Evolutionary conservation across 1,284 basidiomycete species (phyloP).

Genomic region (Rhodotorula glutinis): DNA sequence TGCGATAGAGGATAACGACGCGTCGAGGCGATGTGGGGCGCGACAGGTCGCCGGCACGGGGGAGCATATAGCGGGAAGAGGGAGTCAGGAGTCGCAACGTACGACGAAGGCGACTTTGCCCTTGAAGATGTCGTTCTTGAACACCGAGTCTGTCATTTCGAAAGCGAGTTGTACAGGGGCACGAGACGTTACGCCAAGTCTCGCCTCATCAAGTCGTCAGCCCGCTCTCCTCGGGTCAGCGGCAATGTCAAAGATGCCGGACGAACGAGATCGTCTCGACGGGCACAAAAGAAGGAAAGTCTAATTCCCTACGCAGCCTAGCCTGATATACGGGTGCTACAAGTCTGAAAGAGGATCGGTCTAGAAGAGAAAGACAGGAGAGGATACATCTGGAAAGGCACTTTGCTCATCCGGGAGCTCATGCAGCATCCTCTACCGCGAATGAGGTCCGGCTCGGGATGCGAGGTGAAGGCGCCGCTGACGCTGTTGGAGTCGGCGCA

Average conservation of each 20-base stretch:
- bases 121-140: conserved; percentile 76
- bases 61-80: conserved; percentile 52
- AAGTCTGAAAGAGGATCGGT: too few relatives aligned
- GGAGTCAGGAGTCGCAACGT: conserved; percentile 60
- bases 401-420: too few relatives aligned
- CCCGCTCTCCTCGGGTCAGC: too few relatives aligned
- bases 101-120: conserved; percentile 86
- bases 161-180: neutral
- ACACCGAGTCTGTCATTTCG: conserved; percentile 51
- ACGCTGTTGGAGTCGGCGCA: conserved; percentile 11
- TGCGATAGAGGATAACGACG: too few relatives aligned
- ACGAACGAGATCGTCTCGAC: too few relatives aligned
- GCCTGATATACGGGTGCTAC: too few relatives aligned
- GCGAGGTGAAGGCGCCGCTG: conserved; percentile 1
- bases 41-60: conserved; percentile 46
- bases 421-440: too few relatives aligned
- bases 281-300: too few relatives aligned
- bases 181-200: neutral
- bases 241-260: too few relatives aligned
- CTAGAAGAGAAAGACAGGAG: too few relatives aligned
- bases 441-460: neutral
- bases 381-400: too few relatives aligned
- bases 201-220: neutral
- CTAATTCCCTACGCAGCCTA: too few relatives aligned
- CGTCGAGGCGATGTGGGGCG: conserved; percentile 1